Evolutionary conservation across 2,329 filamentous ascomycete genomes (phyloP), one percentile per base, ranked within the genome.

Genomic region (Penicillium sp.): DNA sequence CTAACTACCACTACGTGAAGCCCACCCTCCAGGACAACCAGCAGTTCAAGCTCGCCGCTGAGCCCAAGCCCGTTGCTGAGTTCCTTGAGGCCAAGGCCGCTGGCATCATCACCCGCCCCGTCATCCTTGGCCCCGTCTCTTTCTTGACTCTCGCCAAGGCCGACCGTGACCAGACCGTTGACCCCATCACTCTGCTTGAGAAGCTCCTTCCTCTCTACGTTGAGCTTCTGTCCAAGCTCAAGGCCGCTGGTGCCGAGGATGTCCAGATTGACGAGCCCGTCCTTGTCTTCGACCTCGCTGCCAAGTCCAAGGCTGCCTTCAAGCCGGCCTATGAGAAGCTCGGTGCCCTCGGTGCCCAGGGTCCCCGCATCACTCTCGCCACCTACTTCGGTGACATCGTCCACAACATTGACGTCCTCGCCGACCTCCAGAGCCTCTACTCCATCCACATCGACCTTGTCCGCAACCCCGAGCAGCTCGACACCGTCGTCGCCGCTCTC

Each of bases 1-100:
- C 92, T 67, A 99, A 99, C 89, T 99, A 99, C 89, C 94, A 97
- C 86, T 99, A 99, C 80, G 94, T 97, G 82, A 97, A 97, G 88
- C 94, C 94, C 66, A 97, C 94, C 63, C 87, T 99, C 68, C 92
- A 97, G 82, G 89, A 97, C 82, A 89, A 90, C 85, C 94, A 99
- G 86, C 88, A 85, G 75, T 99, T 99, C 88, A 93, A 89, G 81
- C 91, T 99, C 63, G 80, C 84, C 62, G 81, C 86, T 69, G 89
- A 88, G 79, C 92, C 94, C 78, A 99, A 99, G 89, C 92, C 94
- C 70, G 90, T 99, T 67, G 83, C 78, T 70, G 91, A 99, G 80
- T 99, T 94, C 87, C 85, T 89, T 70, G 94, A 99, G 86, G 94
- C 94, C 75, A 97, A 99, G 88, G 93, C 92, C 78, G 93, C 92